A percentile compares a stretch with the other conserved stretches of the same genome.
These are phyloP conservation scores for Skeletonema marinoi DNA, from an alignment of 108 stramenopile species.

Conservation along the genomic window DNA sequence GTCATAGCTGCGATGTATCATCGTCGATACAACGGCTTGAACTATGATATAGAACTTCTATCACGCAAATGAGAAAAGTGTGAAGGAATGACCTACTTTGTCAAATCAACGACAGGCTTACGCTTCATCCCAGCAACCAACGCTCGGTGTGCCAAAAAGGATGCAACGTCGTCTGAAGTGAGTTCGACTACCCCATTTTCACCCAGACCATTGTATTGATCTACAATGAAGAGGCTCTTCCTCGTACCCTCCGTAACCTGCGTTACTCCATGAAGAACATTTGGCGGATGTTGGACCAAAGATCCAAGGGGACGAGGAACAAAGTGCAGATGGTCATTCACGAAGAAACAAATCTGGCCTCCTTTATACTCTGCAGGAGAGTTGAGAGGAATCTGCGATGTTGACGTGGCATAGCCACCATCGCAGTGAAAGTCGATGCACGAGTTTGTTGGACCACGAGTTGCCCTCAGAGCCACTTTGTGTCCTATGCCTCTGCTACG, in stretches of 20 bases:
- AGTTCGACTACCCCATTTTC: slow-evolving; percentile 6
- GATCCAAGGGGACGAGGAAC: slow-evolving; percentile 39
- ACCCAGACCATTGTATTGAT: slow-evolving; percentile 9
- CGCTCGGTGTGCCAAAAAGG: neutral
- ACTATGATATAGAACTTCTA: no score
- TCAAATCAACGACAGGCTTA: no score
- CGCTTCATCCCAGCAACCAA: no score
- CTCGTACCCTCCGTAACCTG: slow-evolving; percentile 15
- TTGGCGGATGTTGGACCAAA: slow-evolving; percentile 32
- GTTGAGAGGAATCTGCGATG: slow-evolving; percentile 45
- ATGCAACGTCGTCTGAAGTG: neutral
- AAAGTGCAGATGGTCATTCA: slow-evolving; percentile 28
- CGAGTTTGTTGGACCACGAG: slow-evolving; percentile 32
- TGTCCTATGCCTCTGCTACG: neutral
- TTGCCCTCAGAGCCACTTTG: slow-evolving; percentile 41
- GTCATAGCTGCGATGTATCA: no score
- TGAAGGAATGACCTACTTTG: no score
- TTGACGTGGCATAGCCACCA: slow-evolving; percentile 30
- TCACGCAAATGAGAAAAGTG: no score
- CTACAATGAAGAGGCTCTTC: slow-evolving; percentile 29
- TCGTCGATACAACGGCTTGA: no score
- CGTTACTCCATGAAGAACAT: slow-evolving; percentile 48
- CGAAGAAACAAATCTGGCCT: slow-evolving; percentile 40
- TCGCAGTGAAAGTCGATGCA: slow-evolving; percentile 57
- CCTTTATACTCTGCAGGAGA: slow-evolving; percentile 39